Percentiles rank a stretch among this genome's conserved stretches.
phyloP scores from a whole-genome alignment of 176 grass and related monocot species.

The Eragrostis nindensis region DNA sequence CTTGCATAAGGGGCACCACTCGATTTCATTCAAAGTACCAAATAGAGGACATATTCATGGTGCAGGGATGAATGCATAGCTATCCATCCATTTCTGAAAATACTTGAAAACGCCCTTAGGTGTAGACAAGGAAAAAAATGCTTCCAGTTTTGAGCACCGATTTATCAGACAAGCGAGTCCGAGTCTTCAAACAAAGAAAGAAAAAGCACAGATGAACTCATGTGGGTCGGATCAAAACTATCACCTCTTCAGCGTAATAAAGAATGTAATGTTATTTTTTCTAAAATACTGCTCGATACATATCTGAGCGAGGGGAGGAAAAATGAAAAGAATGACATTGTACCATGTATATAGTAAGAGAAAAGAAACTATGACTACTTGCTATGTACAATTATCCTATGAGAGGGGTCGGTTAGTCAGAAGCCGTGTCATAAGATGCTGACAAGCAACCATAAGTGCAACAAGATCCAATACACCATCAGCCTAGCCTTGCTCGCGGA shows the following conservation, averaged over 20 bases:
- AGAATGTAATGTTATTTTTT: slow-evolving; percentile 46
- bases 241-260: slow-evolving; percentile 36
- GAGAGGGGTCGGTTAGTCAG: slow-evolving; percentile 9
- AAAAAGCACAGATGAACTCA: not conserved
- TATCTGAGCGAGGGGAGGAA: slow-evolving; percentile 16
- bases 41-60: no score
- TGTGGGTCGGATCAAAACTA: not conserved
- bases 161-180: no score
- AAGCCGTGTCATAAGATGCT: slow-evolving; percentile 66
- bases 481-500: slow-evolving; percentile 83
- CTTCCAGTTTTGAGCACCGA: no score
- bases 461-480: slow-evolving; percentile 69
- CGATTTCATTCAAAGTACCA: no score
- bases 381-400: slow-evolving; percentile 70
- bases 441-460: slow-evolving; percentile 91
- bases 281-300: slow-evolving; percentile 37
- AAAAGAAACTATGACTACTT: slow-evolving; percentile 33
- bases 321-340: slow-evolving; percentile 44
- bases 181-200: no score
- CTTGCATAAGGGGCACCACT: no score
- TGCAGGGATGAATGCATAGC: no score
- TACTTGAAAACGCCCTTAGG: no score
- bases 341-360: slow-evolving; percentile 32
- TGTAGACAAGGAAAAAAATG: no score
- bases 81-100: no score